A percentile compares a stretch with the other conserved stretches of the same genome.
These are phyloP conservation scores for Alternaria sp. DNA, from an alignment of 2,329 filamentous ascomycete species.

Conservation along the genomic window DNA sequence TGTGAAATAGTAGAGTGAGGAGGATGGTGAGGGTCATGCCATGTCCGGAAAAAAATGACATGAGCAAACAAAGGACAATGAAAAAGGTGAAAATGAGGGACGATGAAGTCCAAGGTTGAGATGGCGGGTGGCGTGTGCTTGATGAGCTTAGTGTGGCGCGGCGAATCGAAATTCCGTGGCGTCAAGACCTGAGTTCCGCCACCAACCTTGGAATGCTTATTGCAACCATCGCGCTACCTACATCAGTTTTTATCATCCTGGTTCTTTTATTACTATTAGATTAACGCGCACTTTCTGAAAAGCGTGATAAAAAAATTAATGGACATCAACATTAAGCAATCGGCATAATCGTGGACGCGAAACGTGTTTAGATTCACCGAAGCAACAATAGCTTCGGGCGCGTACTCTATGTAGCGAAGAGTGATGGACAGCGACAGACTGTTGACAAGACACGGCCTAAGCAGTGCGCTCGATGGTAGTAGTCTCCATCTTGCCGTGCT, in stretches of 20 bases:
- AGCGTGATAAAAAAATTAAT: neutral
- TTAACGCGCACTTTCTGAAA: neutral
- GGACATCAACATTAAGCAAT: neutral
- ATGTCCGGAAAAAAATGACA: neutral
- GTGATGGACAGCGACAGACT: neutral
- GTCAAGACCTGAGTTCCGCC: neutral
- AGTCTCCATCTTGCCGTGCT: neutral
- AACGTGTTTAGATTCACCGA: neutral
- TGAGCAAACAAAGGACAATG: neutral
- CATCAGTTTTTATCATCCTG: neutral
- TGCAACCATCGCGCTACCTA: neutral
- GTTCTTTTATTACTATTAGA: neutral
- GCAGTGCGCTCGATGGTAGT: slow-evolving; percentile 23
- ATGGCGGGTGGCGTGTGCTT: neutral
- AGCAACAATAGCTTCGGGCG: neutral
- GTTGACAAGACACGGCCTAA: neutral
- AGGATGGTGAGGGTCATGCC: neutral
- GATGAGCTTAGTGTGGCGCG: neutral
- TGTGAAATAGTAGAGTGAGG: neutral
- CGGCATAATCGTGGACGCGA: neutral
- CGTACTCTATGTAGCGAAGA: neutral
- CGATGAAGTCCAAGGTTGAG: neutral
- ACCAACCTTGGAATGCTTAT: neutral
- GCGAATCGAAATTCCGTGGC: neutral
- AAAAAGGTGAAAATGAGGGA: neutral